A percentile compares a stretch with the other conserved stretches of the same genome.
Evolutionary conservation across 306 rosid genomes (phyloP).

Genomic region (Cucurbita ficifolia): DNA sequence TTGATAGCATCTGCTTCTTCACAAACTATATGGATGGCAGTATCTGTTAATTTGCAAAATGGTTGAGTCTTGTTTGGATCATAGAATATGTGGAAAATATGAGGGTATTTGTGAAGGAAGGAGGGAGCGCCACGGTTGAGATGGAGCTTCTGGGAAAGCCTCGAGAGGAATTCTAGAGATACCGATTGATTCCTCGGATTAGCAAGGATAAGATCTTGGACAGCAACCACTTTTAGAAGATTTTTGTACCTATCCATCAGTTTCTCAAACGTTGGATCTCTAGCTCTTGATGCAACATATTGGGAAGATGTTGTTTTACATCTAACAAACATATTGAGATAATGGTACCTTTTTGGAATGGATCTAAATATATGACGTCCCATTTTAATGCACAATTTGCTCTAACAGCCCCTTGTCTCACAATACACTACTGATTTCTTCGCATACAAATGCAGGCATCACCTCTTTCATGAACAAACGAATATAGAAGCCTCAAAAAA

Average conservation of each 20-base stretch:
- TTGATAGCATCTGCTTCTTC: conserved; percentile 47
- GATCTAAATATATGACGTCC: background rate
- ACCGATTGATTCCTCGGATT: conserved; percentile 44
- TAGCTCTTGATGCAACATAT: conserved; percentile 53
- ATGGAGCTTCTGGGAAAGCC: conserved; percentile 75
- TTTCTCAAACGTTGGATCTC: conserved; percentile 92
- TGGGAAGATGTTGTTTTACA: conserved; percentile 54
- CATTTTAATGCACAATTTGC: background rate
- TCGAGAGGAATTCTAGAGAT: conserved; percentile 64
- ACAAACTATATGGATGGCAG: conserved; percentile 30
- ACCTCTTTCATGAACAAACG: background rate
- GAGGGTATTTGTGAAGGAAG: conserved; percentile 78
- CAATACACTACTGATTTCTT: background rate
- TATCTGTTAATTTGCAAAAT: conserved; percentile 45
- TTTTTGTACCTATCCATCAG: conserved; percentile 70
- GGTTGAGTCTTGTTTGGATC: conserved; percentile 50
- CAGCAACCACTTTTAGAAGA: conserved; percentile 57
- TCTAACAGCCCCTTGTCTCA: background rate
- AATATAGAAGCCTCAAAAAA: background rate
- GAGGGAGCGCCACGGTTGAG: conserved; percentile 61
- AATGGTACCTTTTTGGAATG: background rate
- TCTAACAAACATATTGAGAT: conserved; percentile 21
- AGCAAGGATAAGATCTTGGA: conserved; percentile 82
- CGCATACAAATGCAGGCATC: background rate
- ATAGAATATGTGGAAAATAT: conserved; percentile 53